Evolutionary conservation across 768 basidiomycete species (phyloP).

Genomic region (Dacryopinax spathularia): DNA sequence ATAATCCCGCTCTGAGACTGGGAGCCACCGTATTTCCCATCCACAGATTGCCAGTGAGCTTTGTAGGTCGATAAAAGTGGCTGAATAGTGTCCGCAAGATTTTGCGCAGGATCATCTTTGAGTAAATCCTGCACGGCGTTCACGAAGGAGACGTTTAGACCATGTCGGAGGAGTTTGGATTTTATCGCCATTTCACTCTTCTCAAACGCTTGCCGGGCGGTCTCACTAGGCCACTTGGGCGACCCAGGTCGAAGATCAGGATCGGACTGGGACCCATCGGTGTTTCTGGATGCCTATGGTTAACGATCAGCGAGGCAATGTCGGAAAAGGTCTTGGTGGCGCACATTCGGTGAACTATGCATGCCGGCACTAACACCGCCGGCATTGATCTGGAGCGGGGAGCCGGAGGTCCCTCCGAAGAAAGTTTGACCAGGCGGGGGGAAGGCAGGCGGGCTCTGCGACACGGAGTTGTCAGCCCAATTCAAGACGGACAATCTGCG

Average conservation of each 20-base stretch:
- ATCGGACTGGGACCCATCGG: neutral
- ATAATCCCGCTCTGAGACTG: no score
- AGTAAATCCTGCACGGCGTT: neutral
- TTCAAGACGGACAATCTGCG: no score
- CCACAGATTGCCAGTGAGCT: neutral
- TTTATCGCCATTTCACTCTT: neutral
- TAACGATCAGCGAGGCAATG: no score
- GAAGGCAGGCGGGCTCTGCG: no score
- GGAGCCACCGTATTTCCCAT: neutral
- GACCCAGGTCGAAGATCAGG: neutral
- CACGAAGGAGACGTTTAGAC: neutral
- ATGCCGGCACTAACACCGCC: no score
- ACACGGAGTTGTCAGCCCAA: no score
- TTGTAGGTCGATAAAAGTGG: neutral
- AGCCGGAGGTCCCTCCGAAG: no score
- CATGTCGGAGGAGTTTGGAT: neutral
- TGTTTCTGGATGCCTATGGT: neutral
- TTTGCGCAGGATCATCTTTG: neutral
- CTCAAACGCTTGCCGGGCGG: neutral
- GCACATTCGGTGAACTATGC: no score
- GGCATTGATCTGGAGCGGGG: no score
- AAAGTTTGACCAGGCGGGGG: no score
- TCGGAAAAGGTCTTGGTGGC: no score
- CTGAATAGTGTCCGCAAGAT: neutral
- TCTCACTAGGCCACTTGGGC: neutral